Evolutionary conservation across 768 basidiomycete genomes (phyloP).

Genomic region (Phanerochaete carnosa): DNA sequence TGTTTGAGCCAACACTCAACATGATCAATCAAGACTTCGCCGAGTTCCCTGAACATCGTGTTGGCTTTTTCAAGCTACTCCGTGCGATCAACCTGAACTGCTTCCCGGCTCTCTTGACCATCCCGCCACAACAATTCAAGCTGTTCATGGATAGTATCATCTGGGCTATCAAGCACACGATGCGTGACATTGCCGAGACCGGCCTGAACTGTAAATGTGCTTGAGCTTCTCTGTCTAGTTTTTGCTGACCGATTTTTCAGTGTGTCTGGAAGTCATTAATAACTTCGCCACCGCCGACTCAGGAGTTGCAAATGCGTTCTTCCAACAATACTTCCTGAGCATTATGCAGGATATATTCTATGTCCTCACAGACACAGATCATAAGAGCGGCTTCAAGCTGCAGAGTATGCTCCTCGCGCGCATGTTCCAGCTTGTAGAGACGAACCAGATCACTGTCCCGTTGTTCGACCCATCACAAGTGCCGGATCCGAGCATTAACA

Average conservation of each 20-base stretch:
- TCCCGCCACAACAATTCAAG: constrained; percentile 94
- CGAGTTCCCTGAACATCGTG: constrained; percentile 97
- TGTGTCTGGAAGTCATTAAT: constrained; percentile 91
- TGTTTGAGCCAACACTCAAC: constrained; percentile 93
- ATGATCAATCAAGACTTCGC: constrained; percentile 99
- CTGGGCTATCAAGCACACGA: constrained; percentile 99
- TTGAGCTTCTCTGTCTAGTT: neutral
- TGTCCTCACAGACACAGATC: constrained; percentile 95
- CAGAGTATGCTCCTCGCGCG: constrained; percentile 90
- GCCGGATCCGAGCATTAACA: constrained; percentile 68
- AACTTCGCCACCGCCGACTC: constrained; percentile 86
- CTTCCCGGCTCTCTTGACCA: constrained; percentile 88
- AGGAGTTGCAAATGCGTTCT: constrained; percentile 84
- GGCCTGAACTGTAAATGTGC: constrained; percentile 64
- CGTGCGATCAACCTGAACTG: constrained; percentile 90
- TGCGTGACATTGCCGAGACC: constrained; percentile 96
- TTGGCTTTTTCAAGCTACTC: constrained; percentile 94
- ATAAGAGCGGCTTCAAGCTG: constrained; percentile 98
- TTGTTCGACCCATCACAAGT: constrained; percentile 78
- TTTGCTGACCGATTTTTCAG: constrained; percentile 34
- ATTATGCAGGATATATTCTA: constrained; percentile 96
- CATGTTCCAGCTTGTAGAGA: constrained; percentile 90
- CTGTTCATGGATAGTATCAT: constrained; percentile 97
- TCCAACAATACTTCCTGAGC: constrained; percentile 92
- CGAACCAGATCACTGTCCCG: constrained; percentile 73